These are phyloP conservation scores for Coniochaeta sp. DNA, from an alignment of 2,329 filamentous ascomycete genomes.

Conservation along the genomic window DNA sequence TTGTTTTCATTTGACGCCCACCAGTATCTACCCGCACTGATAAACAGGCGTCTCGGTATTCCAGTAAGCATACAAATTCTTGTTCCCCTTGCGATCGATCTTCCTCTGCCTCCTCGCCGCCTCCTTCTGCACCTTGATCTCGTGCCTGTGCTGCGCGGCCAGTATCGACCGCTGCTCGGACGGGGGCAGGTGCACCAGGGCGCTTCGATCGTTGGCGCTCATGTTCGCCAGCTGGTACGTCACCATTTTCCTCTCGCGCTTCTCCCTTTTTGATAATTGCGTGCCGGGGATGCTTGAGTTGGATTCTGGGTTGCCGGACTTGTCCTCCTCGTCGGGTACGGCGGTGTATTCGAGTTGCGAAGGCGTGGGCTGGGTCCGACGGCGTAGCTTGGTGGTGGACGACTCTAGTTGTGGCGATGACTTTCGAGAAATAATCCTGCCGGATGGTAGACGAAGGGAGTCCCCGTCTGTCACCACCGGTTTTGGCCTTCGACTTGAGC, in stretches of 20 bases:
- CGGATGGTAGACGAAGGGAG: conserved; percentile 26
- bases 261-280: conserved; percentile 7
- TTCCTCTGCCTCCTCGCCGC: conserved; percentile 18
- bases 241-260: conserved; percentile 4
- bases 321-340: neutral
- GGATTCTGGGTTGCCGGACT: neutral
- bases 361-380: neutral
- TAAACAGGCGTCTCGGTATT: conserved; percentile 24
- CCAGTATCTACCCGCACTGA: conserved; percentile 19
- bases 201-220: conserved; percentile 17
- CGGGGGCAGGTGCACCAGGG: conserved; percentile 19
- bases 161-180: conserved; percentile 22
- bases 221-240: conserved; percentile 16
- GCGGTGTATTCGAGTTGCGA: neutral
- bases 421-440: conserved; percentile 24
- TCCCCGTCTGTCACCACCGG: conserved; percentile 15
- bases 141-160: conserved; percentile 18
- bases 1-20: too few species aligned
- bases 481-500: neutral
- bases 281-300: neutral
- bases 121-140: conserved; percentile 19
- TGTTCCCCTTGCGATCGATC: conserved; percentile 25
- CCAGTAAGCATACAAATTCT: conserved; percentile 26
- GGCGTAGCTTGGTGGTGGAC: conserved; percentile 9
- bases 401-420: conserved; percentile 1